These are phyloP conservation scores for Castanea crenata DNA, from an alignment of 306 rosid species.

Conservation along the genomic window DNA sequence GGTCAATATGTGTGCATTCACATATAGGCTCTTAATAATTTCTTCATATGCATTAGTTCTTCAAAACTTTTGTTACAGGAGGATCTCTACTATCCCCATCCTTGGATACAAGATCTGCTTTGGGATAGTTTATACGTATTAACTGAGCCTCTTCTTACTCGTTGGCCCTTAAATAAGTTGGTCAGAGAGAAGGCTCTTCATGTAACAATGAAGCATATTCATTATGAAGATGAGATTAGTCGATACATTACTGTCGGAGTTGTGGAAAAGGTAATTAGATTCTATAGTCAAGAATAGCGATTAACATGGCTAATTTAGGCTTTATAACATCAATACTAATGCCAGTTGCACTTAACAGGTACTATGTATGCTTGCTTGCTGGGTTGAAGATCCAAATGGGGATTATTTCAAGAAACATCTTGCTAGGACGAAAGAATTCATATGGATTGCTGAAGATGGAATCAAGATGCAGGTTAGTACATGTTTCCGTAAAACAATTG, in stretches of 20 bases:
- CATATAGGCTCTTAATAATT: background rate
- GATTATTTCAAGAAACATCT: slow-evolving; percentile 38
- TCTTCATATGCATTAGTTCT: background rate
- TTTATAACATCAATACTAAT: background rate
- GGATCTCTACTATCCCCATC: slow-evolving; percentile 65
- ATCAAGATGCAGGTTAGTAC: slow-evolving; percentile 33
- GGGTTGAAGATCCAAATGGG: slow-evolving; percentile 42
- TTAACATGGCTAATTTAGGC: background rate
- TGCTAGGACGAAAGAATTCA: slow-evolving; percentile 24
- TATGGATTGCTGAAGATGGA: slow-evolving; percentile 48
- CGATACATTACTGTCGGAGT: slow-evolving; percentile 30
- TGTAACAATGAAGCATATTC: slow-evolving; percentile 31
- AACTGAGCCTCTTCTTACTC: slow-evolving; percentile 58
- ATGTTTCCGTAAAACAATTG: background rate
- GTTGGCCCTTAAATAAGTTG: slow-evolving; percentile 41
- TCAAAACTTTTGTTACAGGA: slow-evolving; percentile 33
- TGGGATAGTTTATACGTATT: slow-evolving; percentile 67
- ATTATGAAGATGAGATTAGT: slow-evolving; percentile 39
- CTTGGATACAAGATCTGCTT: slow-evolving; percentile 52
- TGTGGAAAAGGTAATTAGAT: slow-evolving; percentile 31
- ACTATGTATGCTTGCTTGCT: slow-evolving; percentile 43
- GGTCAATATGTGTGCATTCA: background rate
- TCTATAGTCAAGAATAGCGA: background rate
- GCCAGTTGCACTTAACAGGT: slow-evolving; percentile 5
- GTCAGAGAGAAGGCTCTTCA: slow-evolving; percentile 28